A percentile compares a stretch with the other conserved stretches of the same genome.
Evolutionary conservation across 1,284 basidiomycete species (phyloP).

Genomic region (Moniliophthora roreri): DNA sequence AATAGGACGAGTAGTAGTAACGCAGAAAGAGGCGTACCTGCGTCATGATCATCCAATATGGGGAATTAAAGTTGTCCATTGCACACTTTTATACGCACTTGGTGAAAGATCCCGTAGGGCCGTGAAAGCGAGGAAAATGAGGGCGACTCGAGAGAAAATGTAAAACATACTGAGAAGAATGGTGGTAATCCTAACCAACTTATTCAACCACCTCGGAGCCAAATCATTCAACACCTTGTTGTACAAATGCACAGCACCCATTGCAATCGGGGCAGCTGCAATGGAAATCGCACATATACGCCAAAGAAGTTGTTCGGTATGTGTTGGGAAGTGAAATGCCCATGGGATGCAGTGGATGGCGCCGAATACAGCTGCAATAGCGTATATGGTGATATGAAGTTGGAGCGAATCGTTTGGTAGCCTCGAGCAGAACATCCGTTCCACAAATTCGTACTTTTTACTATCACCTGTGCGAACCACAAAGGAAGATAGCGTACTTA

Average conservation of each 20-base stretch:
- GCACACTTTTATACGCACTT: slow-evolving; percentile 5
- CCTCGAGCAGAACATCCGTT: too few species aligned
- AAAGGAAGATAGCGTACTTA: too few species aligned
- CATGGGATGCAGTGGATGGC: neutral
- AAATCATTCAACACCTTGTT: too few species aligned
- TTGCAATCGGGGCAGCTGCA: too few species aligned
- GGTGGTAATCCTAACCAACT: too few species aligned
- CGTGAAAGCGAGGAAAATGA: slow-evolving; percentile 12
- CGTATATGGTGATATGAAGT: neutral
- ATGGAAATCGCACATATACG: too few species aligned
- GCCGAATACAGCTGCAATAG: neutral
- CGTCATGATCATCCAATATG: slow-evolving; percentile 6
- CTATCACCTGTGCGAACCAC: too few species aligned
- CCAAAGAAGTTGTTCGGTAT: neutral
- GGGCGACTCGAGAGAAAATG: slow-evolving; percentile 1
- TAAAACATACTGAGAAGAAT: neutral
- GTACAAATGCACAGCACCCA: too few species aligned
- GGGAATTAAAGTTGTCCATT: slow-evolving; percentile 11
- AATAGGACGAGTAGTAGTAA: too few species aligned
- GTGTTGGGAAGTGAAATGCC: neutral
- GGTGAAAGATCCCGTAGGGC: slow-evolving; percentile 5
- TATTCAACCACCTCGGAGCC: too few species aligned
- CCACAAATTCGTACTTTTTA: too few species aligned
- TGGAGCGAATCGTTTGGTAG: neutral
- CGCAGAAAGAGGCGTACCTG: too few species aligned